Percentiles rank a stretch among this genome's conserved stretches.
Evolutionary conservation across 2,329 filamentous ascomycete genomes (phyloP).

Genomic region (Claviceps digitariae): DNA sequence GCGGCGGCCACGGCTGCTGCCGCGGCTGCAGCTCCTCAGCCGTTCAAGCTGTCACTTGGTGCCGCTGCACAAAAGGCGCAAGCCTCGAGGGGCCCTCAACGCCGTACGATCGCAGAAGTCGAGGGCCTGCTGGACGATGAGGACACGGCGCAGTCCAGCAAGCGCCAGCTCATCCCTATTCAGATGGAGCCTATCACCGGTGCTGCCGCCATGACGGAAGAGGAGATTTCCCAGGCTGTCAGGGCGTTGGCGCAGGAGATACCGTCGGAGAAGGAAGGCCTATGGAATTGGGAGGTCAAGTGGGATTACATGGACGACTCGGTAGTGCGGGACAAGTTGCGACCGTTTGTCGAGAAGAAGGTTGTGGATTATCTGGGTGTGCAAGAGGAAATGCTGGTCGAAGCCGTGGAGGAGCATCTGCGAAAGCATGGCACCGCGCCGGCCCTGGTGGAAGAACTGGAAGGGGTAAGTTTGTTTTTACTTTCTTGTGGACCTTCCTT

Average conservation of each 20-base stretch:
- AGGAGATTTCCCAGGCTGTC: slow-evolving; percentile 74
- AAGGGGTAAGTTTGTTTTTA: slow-evolving; percentile 50
- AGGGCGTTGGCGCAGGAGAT: slow-evolving; percentile 79
- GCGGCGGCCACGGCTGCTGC: slow-evolving; percentile 19
- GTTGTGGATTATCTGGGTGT: slow-evolving; percentile 93
- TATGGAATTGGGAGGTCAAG: slow-evolving; percentile 87
- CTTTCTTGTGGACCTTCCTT: background rate
- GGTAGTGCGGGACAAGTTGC: slow-evolving; percentile 71
- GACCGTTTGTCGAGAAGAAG: slow-evolving; percentile 96
- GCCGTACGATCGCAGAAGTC: slow-evolving; percentile 82
- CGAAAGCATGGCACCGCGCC: slow-evolving; percentile 61
- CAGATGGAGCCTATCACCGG: slow-evolving; percentile 61
- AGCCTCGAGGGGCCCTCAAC: slow-evolving; percentile 40
- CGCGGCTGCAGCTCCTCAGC: slow-evolving; percentile 43
- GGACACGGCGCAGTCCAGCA: slow-evolving; percentile 60
- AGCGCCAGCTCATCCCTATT: slow-evolving; percentile 68
- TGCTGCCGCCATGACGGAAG: slow-evolving; percentile 56
- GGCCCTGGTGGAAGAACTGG: slow-evolving; percentile 71
- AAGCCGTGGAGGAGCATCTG: slow-evolving; percentile 81
- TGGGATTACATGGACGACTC: slow-evolving; percentile 83
- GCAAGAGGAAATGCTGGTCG: slow-evolving; percentile 89
- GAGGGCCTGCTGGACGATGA: slow-evolving; percentile 92
- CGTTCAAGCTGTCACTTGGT: slow-evolving; percentile 86
- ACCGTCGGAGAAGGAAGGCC: slow-evolving; percentile 67
- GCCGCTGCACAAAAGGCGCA: slow-evolving; percentile 66